Base-by-base conservation (phyloP, 1,284 basidiomycete species). In the Ustilago loliicola region DNA sequence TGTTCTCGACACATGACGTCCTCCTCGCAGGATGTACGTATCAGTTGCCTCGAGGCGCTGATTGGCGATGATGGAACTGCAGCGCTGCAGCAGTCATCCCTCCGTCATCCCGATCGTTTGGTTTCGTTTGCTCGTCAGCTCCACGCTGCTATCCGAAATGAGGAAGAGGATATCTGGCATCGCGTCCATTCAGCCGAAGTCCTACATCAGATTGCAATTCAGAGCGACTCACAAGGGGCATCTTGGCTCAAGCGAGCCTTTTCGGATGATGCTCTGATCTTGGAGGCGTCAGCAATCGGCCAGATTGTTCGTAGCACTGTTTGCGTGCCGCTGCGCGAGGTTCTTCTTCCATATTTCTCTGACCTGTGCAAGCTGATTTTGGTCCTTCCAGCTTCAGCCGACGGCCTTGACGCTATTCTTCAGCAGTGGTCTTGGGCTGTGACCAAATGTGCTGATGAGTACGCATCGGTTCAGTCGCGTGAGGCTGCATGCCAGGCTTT, bases 331-430 rank as follows among this genome's bases (percentile, higher is more conserved):
- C 45, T 83, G 29, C 67, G 79, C 34, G 79, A 83, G 53, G 80
- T 79, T 23, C 68, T 83, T 5, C 57, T 82, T 8, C 81, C 81
- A 1, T 78, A 78, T 56, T 61, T 78, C 6, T 66, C 72, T 3
- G 57, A 67, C 38, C 61, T 78, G 5, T 78, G 76, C 66, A 67
- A 67, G 56, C 40, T 66, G 27, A 23, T 67, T 11, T 10, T 68
- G n/a, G 56, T 42, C 3, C 42, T 30, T 19, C 40, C 23, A 5
- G 23, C 45, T 11, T 36, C 25, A 15, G 30, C 21, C 1, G 47
- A 48, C 8, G 58, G 58, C 2, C 17, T 32, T 11, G 42, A 51
- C n/a, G 34, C 2, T 11, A 45, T 67, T 53, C 69, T 66, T 10
- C 64, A 68, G 59, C 61, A 68, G 29, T 73, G 61, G 65, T 64